Base-by-base conservation (phyloP, 225 moss, liverwort and hornwort species). In the Takakia lepidozioides region DNA sequence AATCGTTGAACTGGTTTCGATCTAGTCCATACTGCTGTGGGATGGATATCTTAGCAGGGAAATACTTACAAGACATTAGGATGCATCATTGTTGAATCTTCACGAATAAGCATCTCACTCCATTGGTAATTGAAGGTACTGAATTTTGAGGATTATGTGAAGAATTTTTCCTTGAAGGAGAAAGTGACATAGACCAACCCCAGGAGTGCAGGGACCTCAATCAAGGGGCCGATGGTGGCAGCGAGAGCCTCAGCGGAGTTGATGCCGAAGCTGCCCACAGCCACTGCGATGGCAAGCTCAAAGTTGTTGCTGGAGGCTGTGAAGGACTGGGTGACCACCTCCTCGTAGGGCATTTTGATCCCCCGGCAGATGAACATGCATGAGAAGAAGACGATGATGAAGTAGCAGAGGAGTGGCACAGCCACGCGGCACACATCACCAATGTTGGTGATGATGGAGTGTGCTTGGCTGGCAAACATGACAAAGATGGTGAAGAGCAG, bases 301-400 rank as follows among this genome's bases (percentile, higher is more conserved):
- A 90, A 90, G 49, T 86, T 90, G 40, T 90, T 90, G 48, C 90
- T 86, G 4, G 83, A 64, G 2, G 90, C 90, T 0, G 86, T 90
- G 49, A 90, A 86, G 0, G 83, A 79, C 32, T 90, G 86, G 1
- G 90, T 81, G 30, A 90, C 89, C 14, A 80, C 73, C 57, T 90
- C 74, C 20, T 63, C 63, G 10, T 86, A 81, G 4, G 83, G 78
- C 71, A 90, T 69, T 3, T 49, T 41, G 11, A 86, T 54, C 4
- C 74, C 60, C 3, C 77, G 56, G 55, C 89, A 85, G 1, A 82
- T 1, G 8, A 69, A 70, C 27, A 83, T 13, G 0, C 50, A 43
- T 0, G 79, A 73, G 43, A 74, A 68, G 60, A 83, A 90, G n/a
- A 80, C 74, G 15, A 90, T 81, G 13, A 56, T 48, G 52, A 90